phyloP scores from a whole-genome alignment of 1,284 basidiomycete genomes.

The Ustilago loliicola region DNA sequence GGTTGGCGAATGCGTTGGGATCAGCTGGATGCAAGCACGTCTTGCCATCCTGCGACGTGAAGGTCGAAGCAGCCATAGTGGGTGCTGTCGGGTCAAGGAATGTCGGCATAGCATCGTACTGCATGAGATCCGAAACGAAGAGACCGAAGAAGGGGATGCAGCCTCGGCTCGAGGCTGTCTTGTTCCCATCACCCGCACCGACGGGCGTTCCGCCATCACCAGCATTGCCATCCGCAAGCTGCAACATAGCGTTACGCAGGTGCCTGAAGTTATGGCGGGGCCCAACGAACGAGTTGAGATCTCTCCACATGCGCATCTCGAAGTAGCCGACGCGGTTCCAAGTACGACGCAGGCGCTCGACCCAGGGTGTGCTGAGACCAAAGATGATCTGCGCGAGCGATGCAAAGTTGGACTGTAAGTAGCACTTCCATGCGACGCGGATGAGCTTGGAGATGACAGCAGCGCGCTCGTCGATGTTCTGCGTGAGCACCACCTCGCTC shows the following conservation, averaged over 20 bases:
- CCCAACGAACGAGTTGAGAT: constrained; percentile 80
- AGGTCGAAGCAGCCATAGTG: constrained; percentile 23
- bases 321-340: constrained; percentile 80
- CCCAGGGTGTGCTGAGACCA: constrained; percentile 81
- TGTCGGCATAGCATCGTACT: constrained; percentile 59
- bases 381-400: constrained; percentile 84
- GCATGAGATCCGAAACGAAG: constrained; percentile 64
- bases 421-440: constrained; percentile 90
- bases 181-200: constrained; percentile 6
- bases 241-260: constrained; percentile 69
- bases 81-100: constrained; percentile 62
- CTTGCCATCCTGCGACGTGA: constrained; percentile 20
- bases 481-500: constrained; percentile 77
- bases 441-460: constrained; percentile 83
- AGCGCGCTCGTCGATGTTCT: constrained; percentile 75
- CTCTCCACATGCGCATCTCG: constrained; percentile 82
- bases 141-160: constrained; percentile 67
- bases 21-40: constrained; percentile 26
- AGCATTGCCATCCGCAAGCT: constrained; percentile 36
- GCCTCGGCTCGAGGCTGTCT: constrained; percentile 12
- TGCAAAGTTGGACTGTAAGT: constrained; percentile 82
- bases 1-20: constrained; percentile 48
- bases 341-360: constrained; percentile 78
- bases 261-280: constrained; percentile 80
- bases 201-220: constrained; percentile 17